Evolutionary conservation across 805 yeast species (phyloP).

Genomic region (Metschnikowia kunwiensis): DNA sequence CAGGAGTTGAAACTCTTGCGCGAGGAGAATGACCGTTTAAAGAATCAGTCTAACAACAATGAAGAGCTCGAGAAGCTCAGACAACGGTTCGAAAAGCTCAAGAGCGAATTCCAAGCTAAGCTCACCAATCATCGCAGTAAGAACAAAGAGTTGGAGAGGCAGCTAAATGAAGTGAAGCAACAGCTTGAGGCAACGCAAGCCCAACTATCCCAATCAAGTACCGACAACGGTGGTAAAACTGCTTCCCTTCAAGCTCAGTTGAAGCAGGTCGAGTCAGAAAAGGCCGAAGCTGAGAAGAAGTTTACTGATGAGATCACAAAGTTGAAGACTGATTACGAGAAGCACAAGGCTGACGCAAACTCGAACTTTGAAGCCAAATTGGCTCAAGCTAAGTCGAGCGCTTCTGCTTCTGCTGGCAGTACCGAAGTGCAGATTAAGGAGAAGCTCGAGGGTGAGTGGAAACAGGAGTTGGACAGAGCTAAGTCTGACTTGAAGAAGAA

Average conservation of each 20-base stretch:
- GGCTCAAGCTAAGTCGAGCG: conserved; percentile 16
- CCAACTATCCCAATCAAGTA: conserved; percentile 4
- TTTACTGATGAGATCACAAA: conserved; percentile 12
- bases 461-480: conserved; percentile 20
- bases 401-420: not conserved
- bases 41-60: conserved; percentile 25
- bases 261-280: conserved; percentile 5
- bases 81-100: conserved; percentile 30
- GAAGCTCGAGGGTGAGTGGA: conserved; percentile 25
- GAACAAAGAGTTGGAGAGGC: conserved; percentile 26
- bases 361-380: conserved; percentile 20
- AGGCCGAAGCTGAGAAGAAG: conserved; percentile 9
- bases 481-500: conserved; percentile 25
- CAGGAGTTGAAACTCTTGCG: conserved; percentile 45
- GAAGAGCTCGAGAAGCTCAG: conserved; percentile 28
- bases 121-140: conserved; percentile 26
- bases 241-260: conserved; percentile 14
- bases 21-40: conserved; percentile 62
- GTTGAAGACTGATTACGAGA: conserved; percentile 32
- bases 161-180: conserved; percentile 12
- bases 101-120: conserved; percentile 26
- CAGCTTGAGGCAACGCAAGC: conserved; percentile 7
- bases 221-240: conserved; percentile 6
- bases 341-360: conserved; percentile 21
- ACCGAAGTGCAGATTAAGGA: conserved; percentile 20